Conservation (phyloP, 768 basidiomycete genomes). For the Agrocybe chaxingu region DNA sequence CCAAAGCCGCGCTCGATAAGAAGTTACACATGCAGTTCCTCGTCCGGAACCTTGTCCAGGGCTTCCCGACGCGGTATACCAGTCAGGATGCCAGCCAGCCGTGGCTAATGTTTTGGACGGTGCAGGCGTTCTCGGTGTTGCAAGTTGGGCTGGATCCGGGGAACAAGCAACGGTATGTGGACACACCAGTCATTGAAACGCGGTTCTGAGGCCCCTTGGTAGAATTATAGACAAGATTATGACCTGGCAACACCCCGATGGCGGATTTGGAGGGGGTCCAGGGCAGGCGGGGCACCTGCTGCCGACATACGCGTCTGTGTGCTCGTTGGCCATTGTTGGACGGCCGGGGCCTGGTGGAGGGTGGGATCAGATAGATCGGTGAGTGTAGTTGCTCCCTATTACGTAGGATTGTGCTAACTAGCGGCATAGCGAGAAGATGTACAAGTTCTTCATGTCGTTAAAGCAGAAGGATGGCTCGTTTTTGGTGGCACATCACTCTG, state of each 20-base stretch:
- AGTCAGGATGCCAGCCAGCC: conserved; percentile 93
- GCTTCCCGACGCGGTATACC: conserved; percentile 75
- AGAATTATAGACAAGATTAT: conserved; percentile 82
- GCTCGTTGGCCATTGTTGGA: conserved; percentile 79
- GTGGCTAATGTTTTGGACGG: conserved; percentile 92
- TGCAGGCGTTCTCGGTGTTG: conserved; percentile 78
- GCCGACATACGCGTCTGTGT: conserved; percentile 87
- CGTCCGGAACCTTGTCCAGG: conserved; percentile 66
- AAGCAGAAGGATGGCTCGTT: conserved; percentile 95
- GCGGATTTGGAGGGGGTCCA: conserved; percentile 92
- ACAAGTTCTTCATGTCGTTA: conserved; percentile 86
- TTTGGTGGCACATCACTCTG: conserved; percentile 80
- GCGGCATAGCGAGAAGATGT: conserved; percentile 62
- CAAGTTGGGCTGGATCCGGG: conserved; percentile 77
- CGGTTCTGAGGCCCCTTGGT: not conserved
- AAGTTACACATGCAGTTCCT: conserved; percentile 75
- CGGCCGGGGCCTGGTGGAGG: conserved; percentile 68
- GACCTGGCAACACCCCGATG: conserved; percentile 78
- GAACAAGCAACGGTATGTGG: conserved; percentile 68
- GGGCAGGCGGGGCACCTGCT: conserved; percentile 86
- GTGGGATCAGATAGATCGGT: conserved; percentile 88
- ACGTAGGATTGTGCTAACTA: not conserved
- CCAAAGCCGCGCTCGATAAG: conserved; percentile 46
- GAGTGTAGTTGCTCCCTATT: conserved; percentile 14
- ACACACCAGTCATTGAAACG: conserved; percentile 1